Evolutionary conservation across 2,329 filamentous ascomycete species (phyloP), one percentile per base, ranked within the genome.

Genomic region (Nigrospora sphaerica): DNA sequence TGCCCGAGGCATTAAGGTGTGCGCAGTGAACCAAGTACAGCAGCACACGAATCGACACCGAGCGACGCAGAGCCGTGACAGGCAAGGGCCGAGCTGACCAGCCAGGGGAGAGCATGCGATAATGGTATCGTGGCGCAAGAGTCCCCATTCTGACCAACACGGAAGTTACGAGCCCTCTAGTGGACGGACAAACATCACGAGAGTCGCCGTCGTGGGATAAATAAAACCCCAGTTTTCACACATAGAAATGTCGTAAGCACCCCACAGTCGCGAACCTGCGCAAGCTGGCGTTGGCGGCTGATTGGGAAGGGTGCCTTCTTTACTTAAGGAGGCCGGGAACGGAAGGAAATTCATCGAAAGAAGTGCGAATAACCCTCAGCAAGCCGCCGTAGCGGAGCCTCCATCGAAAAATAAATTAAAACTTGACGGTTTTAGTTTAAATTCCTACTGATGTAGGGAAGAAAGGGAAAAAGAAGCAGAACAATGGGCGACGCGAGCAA

Each of bases 401-500:
- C 56, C 58, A 54, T 51, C 49, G 51, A 48, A 32, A 44, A 52
- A 59, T 58, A 59, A 62, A 61, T 59, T 59, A 54, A 56, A 61
- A 63, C 62, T 61, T 63, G 61, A 63, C 61, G 61, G 62, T 63
- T 46, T 57, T 59, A 60, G 56, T 58, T 61, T 61, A 60, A 63
- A 57, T 54, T 60, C 60, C 50, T 57, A 63, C 60, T 63, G 61
- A 63, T 63, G 61, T 62, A 62, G 57, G 62, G 57, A 55, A 47
- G 44, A 55, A 58, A 57, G 51, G 48, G 49, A 50, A 54, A 54
- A 51, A 37, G 38, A 48, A 45, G 17, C 32, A 4, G 17, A 48
- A 50, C 50, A 35, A n/a, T 37, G 31, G 43, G 39, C 34, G 42
- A 41, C n/a, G 37, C 31, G n/a, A 33, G 50, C 37, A 44, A 10